Base-by-base conservation (phyloP, 2,329 filamentous ascomycete species). In the Aspergillus sp. region DNA sequence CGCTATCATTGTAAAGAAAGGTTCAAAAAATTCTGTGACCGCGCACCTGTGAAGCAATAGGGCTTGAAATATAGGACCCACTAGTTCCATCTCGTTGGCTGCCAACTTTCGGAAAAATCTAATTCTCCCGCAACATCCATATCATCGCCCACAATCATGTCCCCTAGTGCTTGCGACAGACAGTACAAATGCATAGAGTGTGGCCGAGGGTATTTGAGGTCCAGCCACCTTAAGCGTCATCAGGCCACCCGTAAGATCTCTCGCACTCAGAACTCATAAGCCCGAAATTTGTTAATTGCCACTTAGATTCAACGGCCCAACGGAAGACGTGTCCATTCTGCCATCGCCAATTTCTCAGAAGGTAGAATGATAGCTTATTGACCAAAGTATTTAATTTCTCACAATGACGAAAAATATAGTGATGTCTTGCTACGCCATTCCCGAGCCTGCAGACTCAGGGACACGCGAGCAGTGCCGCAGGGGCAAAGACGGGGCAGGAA, bases 401-500 rank as follows among this genome's bases (percentile, higher is more conserved):
- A 42, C 31, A 9, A 20, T n/a, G 24, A 29, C 2, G 26, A 29
- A 14, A 3, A 20, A 12, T 12, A 5, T 24, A 55, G 53, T 36
- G 53, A 55, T 49, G 42, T 55, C 6, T 20, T 55, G 7, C 53
- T 55, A 11, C 53, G 53, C 10, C 53, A 55, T 31, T 49, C 53
- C 4, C 53, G 53, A 22, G 32, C 39, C 4, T 55, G 53, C 42
- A 55, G 32, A 11, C 42, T 49, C 14, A 55, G 49, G 22, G 53
- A 26, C 10, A 36, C 26, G 7, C 53, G 24, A n/a, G 7, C 16
- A 55, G 5, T 49, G 9, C 42, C 42, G 6, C 24, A 4, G 20
- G 53, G 20, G 36, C 36, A 42, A 49, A 55, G 49, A 29, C 45
- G 14, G 14, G 53, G 53, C 42, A 55, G 53, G 45, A 47, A 55